These are phyloP conservation scores for Lipomyces kockii DNA, from an alignment of 805 yeast genomes.

Conservation along the genomic window DNA sequence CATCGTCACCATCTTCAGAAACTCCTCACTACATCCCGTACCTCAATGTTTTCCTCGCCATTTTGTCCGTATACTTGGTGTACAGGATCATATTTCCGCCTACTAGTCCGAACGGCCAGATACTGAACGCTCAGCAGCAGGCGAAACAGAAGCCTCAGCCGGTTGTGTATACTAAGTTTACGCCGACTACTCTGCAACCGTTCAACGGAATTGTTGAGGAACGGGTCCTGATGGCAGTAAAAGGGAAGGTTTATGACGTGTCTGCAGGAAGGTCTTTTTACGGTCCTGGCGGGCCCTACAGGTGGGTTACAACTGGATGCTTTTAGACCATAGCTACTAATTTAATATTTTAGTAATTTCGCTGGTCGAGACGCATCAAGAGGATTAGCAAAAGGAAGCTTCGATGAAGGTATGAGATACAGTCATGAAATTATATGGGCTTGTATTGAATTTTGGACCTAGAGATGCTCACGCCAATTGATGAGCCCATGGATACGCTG, in stretches of 20 bases:
- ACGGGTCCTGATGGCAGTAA: slow-evolving; percentile 70
- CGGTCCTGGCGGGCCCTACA: slow-evolving; percentile 79
- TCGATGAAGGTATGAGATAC: slow-evolving; percentile 40
- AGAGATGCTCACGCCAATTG: slow-evolving; percentile 66
- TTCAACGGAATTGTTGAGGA: slow-evolving; percentile 59
- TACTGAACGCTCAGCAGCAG: slow-evolving; percentile 11
- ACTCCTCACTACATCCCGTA: slow-evolving; percentile 12
- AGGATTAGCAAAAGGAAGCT: slow-evolving; percentile 71
- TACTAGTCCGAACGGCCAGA: background rate
- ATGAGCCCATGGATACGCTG: slow-evolving; percentile 77
- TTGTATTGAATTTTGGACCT: slow-evolving; percentile 1
- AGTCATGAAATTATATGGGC: background rate
- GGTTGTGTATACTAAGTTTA: slow-evolving; percentile 54
- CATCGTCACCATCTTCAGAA: background rate
- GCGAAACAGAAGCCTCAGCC: slow-evolving; percentile 35
- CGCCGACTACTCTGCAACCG: slow-evolving; percentile 72
- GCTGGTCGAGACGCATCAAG: slow-evolving; percentile 81
- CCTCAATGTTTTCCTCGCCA: slow-evolving; percentile 20
- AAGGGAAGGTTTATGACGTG: slow-evolving; percentile 80
- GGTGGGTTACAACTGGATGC: slow-evolving; percentile 13
- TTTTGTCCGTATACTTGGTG: slow-evolving; percentile 18
- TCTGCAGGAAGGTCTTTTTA: slow-evolving; percentile 67
- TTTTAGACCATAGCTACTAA: background rate
- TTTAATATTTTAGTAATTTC: slow-evolving; percentile 50
- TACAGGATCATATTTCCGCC: slow-evolving; percentile 27